Evolutionary conservation across 1,284 basidiomycete species (phyloP), one percentile per base, ranked within the genome.

Genomic region (Salmacisia buchloeana): DNA sequence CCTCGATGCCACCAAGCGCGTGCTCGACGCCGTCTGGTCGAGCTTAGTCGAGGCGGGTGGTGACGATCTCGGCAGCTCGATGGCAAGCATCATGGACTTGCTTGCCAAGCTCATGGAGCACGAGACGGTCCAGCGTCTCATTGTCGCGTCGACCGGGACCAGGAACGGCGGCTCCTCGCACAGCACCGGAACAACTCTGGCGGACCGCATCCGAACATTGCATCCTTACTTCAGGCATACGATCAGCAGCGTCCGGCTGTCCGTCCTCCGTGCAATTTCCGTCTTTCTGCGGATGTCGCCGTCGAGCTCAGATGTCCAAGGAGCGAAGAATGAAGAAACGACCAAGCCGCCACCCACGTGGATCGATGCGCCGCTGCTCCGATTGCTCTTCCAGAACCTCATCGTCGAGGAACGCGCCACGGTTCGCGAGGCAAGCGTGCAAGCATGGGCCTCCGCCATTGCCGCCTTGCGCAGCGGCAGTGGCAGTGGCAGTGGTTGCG

Each of bases 81-180:
- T 96, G 27, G 94, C 92, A 23, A 89, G 90, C 21, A 92, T 98
- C 31, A 99, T 99, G 96, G 93, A 97, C 78, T 84, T 99, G 0
- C 58, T 70, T 21, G 70, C 66, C 33, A 68, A 63, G 69, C 54
- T 69, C 34, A 65, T 64, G 62, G 54, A 64, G 43, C 59, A 68
- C 52, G 6, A 31, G 7, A n/a, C n/a, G 6, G n/a, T 29, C n/a
- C 38, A 39, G 25, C 13, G 21, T 7, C 34, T 58, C 18, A 38
- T 38, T n/a, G 7, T n/a, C 45, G 25, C 45, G 89, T 92, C 78
- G 63, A 88, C 38, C 21, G 38, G 18, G 23, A 49, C 31, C 35
- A 36, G n/a, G 23, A 34, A n/a, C 29, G 49, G 46, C 21, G 21
- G 27, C 62, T 52, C 57, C 3, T 58, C 27, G 13, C 34, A 33